Evolutionary conservation across 768 basidiomycete genomes (phyloP).

Genomic region (Megacollybia marginata): DNA sequence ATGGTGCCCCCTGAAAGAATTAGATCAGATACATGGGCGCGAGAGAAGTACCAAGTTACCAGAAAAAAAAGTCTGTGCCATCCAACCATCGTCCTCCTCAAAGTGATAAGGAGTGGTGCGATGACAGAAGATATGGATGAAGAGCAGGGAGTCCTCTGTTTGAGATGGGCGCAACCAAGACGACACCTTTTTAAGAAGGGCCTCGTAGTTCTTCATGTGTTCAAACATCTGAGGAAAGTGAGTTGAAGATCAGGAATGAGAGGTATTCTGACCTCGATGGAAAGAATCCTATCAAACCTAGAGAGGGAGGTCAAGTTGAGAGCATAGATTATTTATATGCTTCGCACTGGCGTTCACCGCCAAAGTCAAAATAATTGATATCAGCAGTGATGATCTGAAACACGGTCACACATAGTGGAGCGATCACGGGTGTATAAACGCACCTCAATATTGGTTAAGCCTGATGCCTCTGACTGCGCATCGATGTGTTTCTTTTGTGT

Average conservation of each 20-base stretch:
- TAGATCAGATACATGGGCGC: not conserved
- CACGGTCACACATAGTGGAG: not conserved
- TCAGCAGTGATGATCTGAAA: conserved; percentile 58
- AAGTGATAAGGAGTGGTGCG: conserved; percentile 59
- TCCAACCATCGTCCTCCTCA: conserved; percentile 64
- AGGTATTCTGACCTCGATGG: conserved; percentile 44
- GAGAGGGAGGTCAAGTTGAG: not conserved
- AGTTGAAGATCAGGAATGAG: not conserved
- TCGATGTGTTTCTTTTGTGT: conserved; percentile 67
- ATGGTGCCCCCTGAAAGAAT: conserved; percentile 52
- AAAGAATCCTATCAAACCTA: conserved; percentile 66
- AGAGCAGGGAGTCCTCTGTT: conserved; percentile 42
- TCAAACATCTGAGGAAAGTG: conserved; percentile 51
- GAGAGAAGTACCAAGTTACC: conserved; percentile 20
- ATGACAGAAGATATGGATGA: conserved; percentile 71
- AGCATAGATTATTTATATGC: too few species aligned
- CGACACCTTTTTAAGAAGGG: conserved; percentile 51
- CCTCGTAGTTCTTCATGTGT: conserved; percentile 71
- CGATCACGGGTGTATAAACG: not conserved
- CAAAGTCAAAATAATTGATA: conserved; percentile 57
- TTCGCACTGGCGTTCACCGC: conserved; percentile 33
- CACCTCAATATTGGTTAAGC: conserved; percentile 48
- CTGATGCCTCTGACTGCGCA: conserved; percentile 34
- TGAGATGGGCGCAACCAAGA: conserved; percentile 50
- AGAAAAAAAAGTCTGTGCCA: conserved; percentile 68